Evolutionary conservation across 768 basidiomycete genomes (phyloP).

Genomic region (Auricularia sp.): DNA sequence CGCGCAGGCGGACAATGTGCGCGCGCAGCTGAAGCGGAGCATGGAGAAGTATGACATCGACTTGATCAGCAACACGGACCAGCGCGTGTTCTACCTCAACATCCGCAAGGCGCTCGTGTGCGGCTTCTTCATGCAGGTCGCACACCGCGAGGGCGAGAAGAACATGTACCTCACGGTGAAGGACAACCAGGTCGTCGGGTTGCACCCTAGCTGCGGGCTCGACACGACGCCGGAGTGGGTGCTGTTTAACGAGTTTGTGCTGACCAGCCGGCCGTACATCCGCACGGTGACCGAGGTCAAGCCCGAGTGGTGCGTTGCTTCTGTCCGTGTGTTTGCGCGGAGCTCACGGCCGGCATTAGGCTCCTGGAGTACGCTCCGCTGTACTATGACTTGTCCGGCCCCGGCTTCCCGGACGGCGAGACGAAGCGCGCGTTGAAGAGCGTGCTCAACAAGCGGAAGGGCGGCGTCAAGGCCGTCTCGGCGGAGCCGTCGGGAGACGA

Average conservation of each 20-base stretch:
- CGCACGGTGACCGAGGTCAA: slow-evolving; percentile 82
- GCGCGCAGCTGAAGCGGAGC: slow-evolving; percentile 73
- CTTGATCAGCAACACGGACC: slow-evolving; percentile 55
- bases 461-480: slow-evolving; percentile 24
- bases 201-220: slow-evolving; percentile 84
- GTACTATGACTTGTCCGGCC: slow-evolving; percentile 56
- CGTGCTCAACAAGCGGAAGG: slow-evolving; percentile 41
- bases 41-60: slow-evolving; percentile 90
- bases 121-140: slow-evolving; percentile 98
- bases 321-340: neutral
- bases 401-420: slow-evolving; percentile 56
- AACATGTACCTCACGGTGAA: slow-evolving; percentile 84
- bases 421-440: slow-evolving; percentile 56
- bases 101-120: slow-evolving; percentile 78
- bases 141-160: slow-evolving; percentile 90
- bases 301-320: slow-evolving; percentile 66
- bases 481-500: slow-evolving; percentile 13
- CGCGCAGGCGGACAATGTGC: slow-evolving; percentile 87
- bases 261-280: slow-evolving; percentile 83
- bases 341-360: slow-evolving; percentile 26
- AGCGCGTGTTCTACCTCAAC: slow-evolving; percentile 59
- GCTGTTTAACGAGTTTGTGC: slow-evolving; percentile 86
- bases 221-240: slow-evolving; percentile 89
- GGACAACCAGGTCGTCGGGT: slow-evolving; percentile 79
- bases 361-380: slow-evolving; percentile 48